Evolutionary conservation across 164 flowering plant species (phyloP).

Genomic region (Chloranthus sessilifolius): DNA sequence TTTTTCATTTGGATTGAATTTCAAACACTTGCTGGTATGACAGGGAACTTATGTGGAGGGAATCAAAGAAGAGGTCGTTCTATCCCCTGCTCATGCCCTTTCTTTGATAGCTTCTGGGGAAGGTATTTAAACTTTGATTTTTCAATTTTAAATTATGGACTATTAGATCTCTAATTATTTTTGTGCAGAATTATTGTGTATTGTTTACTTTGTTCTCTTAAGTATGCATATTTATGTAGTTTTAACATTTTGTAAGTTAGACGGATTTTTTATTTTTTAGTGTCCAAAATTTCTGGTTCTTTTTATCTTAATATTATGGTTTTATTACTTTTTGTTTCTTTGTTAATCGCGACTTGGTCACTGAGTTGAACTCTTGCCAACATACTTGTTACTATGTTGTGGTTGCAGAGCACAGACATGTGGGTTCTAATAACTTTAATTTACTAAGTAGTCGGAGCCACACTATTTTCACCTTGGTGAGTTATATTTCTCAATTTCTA

Average conservation of each 20-base stretch:
- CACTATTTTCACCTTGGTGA: slow-evolving; percentile 83
- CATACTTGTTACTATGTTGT: slow-evolving; percentile 7
- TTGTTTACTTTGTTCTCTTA: not conserved
- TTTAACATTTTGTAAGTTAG: not conserved
- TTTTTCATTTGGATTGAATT: slow-evolving; percentile 1
- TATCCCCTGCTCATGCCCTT: slow-evolving; percentile 85
- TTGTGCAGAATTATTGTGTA: not conserved
- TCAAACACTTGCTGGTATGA: slow-evolving; percentile 1
- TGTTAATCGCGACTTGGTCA: too few species aligned
- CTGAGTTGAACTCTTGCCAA: not conserved
- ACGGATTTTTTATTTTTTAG: not conserved
- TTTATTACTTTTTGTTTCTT: not conserved
- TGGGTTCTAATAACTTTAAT: slow-evolving; percentile 82
- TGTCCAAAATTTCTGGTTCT: not conserved
- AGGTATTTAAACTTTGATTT: slow-evolving; percentile 34
- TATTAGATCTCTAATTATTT: not conserved
- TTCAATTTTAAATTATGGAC: not conserved
- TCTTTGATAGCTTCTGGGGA: slow-evolving; percentile 82
- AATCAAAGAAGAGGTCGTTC: slow-evolving; percentile 82
- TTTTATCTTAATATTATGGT: not conserved
- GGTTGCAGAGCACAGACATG: slow-evolving; percentile 76
- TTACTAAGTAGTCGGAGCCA: slow-evolving; percentile 86
- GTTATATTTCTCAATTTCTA: slow-evolving; percentile 4
- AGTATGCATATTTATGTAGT: too few species aligned
- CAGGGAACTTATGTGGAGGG: slow-evolving; percentile 89